Evolutionary conservation across 306 rosid species (phyloP).

Genomic region (Luffa aegyptiaca): DNA sequence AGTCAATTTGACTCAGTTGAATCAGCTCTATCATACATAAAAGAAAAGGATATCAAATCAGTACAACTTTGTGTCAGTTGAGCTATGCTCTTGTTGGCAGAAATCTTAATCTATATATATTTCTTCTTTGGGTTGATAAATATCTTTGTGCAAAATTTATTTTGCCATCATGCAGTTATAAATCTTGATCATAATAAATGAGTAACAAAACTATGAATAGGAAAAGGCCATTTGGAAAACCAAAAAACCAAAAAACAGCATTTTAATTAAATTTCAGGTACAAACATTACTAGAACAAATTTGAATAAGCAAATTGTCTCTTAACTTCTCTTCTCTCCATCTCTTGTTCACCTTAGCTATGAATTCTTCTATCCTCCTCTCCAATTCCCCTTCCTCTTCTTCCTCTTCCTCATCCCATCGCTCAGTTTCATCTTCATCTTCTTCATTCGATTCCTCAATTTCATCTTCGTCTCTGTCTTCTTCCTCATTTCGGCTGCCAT

Average conservation of each 20-base stretch:
- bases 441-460: neutral
- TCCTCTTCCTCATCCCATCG: neutral
- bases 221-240: neutral
- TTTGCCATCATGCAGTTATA: neutral
- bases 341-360: neutral
- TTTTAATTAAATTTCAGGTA: neutral
- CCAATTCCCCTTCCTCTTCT: neutral
- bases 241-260: neutral
- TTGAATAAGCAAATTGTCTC: neutral
- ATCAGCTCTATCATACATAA: too few relatives aligned
- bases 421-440: neutral
- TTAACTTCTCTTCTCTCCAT: neutral
- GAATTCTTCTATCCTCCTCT: neutral
- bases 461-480: neutral
- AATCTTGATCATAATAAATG: neutral
- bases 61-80: too few relatives aligned
- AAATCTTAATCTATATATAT: too few relatives aligned
- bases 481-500: neutral
- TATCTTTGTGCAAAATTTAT: too few relatives aligned
- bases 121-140: too few relatives aligned
- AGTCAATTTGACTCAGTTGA: too few relatives aligned
- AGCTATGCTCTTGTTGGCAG: too few relatives aligned
- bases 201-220: neutral
- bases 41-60: too few relatives aligned
- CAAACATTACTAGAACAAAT: neutral